Conservation (phyloP, 306 rosid species). For the Neltuma alba region DNA sequence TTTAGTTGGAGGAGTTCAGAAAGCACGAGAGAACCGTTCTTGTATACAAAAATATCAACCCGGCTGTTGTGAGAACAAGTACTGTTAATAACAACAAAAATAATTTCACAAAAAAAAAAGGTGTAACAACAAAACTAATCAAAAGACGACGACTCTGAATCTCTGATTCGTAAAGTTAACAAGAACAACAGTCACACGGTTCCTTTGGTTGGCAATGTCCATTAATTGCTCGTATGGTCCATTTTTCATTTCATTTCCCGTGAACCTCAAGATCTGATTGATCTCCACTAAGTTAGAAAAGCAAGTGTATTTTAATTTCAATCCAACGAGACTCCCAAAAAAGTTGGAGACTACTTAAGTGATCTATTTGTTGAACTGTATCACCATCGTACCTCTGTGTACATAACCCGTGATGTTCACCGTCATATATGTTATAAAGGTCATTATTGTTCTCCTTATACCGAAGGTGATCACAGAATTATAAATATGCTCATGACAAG, state of each 20-base stretch:
- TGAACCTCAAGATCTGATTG: conserved; percentile 6
- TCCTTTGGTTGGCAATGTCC: neutral
- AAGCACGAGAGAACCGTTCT: conserved; percentile 42
- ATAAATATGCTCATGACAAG: neutral
- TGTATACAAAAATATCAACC: neutral
- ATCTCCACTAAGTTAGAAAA: neutral
- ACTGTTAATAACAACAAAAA: neutral
- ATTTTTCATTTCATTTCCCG: conserved; percentile 21
- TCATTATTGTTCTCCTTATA: too few relatives aligned
- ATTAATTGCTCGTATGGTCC: neutral
- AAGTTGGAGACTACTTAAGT: neutral
- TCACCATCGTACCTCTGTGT: neutral
- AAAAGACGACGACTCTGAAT: neutral
- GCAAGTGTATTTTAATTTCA: neutral
- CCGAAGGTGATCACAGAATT: too few relatives aligned
- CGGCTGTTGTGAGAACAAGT: neutral
- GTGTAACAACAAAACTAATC: too few relatives aligned
- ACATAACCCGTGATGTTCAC: conserved; percentile 7
- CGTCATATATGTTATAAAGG: neutral
- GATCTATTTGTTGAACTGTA: neutral
- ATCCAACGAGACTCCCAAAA: neutral
- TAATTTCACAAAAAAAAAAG: too few relatives aligned
- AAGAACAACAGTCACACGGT: conserved; percentile 2
- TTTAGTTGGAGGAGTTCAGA: conserved; percentile 37
- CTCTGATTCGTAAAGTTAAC: conserved; percentile 24